Evolutionary conservation across 2,329 filamentous ascomycete species (phyloP), one percentile per base, ranked within the genome.

Genomic region (Arthrobotrys pseudoclavata): DNA sequence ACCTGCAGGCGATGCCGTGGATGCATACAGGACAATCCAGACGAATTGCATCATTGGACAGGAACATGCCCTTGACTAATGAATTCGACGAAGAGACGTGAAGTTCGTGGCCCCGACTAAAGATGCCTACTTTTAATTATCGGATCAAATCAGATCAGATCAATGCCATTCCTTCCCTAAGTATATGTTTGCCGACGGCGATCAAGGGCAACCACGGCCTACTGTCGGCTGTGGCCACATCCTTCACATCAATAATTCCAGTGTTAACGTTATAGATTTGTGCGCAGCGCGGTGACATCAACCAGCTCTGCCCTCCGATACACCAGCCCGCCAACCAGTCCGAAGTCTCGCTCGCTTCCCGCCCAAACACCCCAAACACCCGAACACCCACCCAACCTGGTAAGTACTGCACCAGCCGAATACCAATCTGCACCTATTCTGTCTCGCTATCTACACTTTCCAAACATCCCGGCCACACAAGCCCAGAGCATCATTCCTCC

Each of bases 41-140:
- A 53, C 53, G 63, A 68, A 68, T 75, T 68, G 70, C 63, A 75
- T 75, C 63, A 75, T 69, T 50, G 53, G 31, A 61, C 69, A 67
- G 69, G 60, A 53, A 45, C 67, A 70, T 61, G 42, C 37, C 40
- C n/a, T 37, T 13, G 15, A 48, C 15, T 1, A 6, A 10, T 6
- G 18, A 5, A 22, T 5, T 57, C 29, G 52, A 45, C 4, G 42
- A 45, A 45, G 7, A 45, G 42, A 13, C 37, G 1, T 9, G 31
- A 34, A 34, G 31, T 34, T 34, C 31, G 26, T 29, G 26, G 7
- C 26, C 26, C 3, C 3, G 3, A 4, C 26, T 4, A 7, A 29
- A 34, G 7, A 4, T 34, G 12, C 31, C 31, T 34, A 34, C 7
- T 34, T 9, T 9, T 34, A 4, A 37, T 37, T n/a, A 45, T 9